Evolutionary conservation across 2,329 filamentous ascomycete species (phyloP).

Genomic region (Monosporascus ibericus): DNA sequence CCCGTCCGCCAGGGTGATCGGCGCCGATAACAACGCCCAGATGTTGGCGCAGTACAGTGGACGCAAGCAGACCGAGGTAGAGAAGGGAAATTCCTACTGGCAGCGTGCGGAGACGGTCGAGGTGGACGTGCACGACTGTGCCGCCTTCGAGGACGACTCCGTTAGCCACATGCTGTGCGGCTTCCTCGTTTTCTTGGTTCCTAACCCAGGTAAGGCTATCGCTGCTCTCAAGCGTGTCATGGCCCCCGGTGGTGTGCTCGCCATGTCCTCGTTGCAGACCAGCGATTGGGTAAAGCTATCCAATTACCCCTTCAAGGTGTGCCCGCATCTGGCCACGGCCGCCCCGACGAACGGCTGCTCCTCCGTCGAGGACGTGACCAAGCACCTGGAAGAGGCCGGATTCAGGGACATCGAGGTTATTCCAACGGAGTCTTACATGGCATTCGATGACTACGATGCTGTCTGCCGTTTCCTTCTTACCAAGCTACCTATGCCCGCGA

Average conservation of each 20-base stretch:
- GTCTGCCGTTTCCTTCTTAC: slow-evolving; percentile 7
- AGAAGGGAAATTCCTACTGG: slow-evolving; percentile 4
- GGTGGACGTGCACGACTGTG: slow-evolving; percentile 6
- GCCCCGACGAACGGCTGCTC: slow-evolving; percentile 4
- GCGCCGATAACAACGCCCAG: slow-evolving; percentile 8
- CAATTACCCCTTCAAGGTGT: slow-evolving; percentile 7
- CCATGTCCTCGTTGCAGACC: slow-evolving; percentile 6
- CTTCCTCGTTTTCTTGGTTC: slow-evolving; percentile 8
- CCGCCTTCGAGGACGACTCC: slow-evolving; percentile 3
- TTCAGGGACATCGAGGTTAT: slow-evolving; percentile 8
- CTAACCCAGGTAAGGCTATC: slow-evolving; percentile 6
- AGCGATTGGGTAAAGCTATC: slow-evolving; percentile 8
- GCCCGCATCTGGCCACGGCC: slow-evolving; percentile 4
- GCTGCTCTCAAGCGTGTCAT: slow-evolving; percentile 4
- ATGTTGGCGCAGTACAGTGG: slow-evolving; percentile 8
- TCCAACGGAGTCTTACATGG: slow-evolving; percentile 2
- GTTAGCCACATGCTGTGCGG: slow-evolving; percentile 8
- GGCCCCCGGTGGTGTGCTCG: slow-evolving; percentile 6
- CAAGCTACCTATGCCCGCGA: slow-evolving; percentile 8
- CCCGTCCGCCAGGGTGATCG: slow-evolving; percentile 3
- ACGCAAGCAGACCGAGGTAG: slow-evolving; percentile 1
- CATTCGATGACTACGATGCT: slow-evolving; percentile 7
- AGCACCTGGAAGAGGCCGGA: slow-evolving; percentile 1
- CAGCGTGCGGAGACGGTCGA: slow-evolving; percentile 1
- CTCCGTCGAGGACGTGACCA: slow-evolving; percentile 2